These are phyloP conservation scores for Zarea fungicola DNA, from an alignment of 2,329 filamentous ascomycete species.

Conservation along the genomic window DNA sequence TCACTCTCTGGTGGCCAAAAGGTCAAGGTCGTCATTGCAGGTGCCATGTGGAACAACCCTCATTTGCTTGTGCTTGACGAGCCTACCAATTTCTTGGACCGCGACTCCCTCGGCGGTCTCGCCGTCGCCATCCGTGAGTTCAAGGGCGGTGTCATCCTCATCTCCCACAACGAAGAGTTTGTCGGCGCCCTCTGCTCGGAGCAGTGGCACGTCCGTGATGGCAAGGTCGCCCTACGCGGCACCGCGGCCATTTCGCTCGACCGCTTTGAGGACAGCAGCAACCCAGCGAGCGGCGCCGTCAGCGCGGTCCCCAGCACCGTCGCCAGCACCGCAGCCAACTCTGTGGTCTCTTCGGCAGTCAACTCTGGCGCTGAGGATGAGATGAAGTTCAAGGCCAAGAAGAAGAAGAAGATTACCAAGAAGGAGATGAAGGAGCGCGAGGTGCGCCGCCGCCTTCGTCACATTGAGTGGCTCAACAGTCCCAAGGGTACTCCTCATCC, in stretches of 20 bases:
- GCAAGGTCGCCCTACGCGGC: conserved; percentile 79
- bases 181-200: conserved; percentile 92
- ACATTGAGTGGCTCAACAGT: conserved; percentile 79
- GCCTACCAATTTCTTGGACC: conserved; percentile 98
- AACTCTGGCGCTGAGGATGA: conserved; percentile 82
- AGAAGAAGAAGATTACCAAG: conserved; percentile 99
- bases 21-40: conserved; percentile 96
- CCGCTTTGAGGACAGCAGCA: conserved; percentile 72
- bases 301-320: conserved; percentile 56
- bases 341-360: conserved; percentile 52
- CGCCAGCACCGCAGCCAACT: conserved; percentile 45
- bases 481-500: conserved; percentile 80
- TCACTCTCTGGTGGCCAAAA: conserved; percentile 96
- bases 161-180: conserved; percentile 99
- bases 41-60: conserved; percentile 98
- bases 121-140: conserved; percentile 98
- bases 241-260: conserved; percentile 67
- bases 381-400: conserved; percentile 83
- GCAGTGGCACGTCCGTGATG: conserved; percentile 91
- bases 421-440: conserved; percentile 93
- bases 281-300: conserved; percentile 55
- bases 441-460: conserved; percentile 76
- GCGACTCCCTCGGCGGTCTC: conserved; percentile 91
- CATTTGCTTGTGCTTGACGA: conserved; percentile 96
- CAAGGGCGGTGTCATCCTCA: conserved; percentile 98